Conservation (phyloP, 1,284 basidiomycete species). For the Cryptococcus sp. region DNA sequence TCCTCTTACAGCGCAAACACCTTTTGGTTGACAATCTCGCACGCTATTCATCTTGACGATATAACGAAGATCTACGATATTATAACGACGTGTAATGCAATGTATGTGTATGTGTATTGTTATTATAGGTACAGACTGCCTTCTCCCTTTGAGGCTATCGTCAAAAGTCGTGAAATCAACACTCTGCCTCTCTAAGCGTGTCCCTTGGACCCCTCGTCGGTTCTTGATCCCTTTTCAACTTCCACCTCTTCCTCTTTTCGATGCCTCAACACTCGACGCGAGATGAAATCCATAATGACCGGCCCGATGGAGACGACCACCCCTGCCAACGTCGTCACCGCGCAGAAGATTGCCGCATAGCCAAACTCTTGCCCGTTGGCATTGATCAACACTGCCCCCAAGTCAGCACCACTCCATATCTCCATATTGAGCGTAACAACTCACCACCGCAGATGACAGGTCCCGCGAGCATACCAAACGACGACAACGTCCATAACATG, state of each 20-base stretch:
- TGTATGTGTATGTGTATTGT: not conserved
- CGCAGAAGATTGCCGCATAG: conserved; percentile 34
- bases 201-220: too few relatives aligned
- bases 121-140: not conserved
- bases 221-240: not conserved
- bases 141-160: too few relatives aligned
- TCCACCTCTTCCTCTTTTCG: not conserved
- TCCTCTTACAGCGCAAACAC: conserved; percentile 28
- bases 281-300: not conserved
- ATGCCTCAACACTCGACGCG: not conserved
- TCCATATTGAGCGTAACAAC: conserved; percentile 6
- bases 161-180: too few relatives aligned
- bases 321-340: not conserved
- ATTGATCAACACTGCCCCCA: conserved; percentile 19
- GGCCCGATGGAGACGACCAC: not conserved
- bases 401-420: conserved; percentile 1
- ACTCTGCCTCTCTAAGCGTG: too few relatives aligned
- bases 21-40: too few relatives aligned
- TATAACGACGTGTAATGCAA: not conserved
- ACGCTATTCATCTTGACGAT: not conserved
- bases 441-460: conserved; percentile 38
- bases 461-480: conserved; percentile 33
- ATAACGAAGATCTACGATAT: not conserved
- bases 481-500: conserved; percentile 35
- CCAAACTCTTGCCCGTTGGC: conserved; percentile 20